Percentiles rank a stretch among this genome's conserved stretches.
These are phyloP conservation scores for Ascosphaera apis DNA, from an alignment of 2,329 filamentous ascomycete genomes.

Conservation along the genomic window DNA sequence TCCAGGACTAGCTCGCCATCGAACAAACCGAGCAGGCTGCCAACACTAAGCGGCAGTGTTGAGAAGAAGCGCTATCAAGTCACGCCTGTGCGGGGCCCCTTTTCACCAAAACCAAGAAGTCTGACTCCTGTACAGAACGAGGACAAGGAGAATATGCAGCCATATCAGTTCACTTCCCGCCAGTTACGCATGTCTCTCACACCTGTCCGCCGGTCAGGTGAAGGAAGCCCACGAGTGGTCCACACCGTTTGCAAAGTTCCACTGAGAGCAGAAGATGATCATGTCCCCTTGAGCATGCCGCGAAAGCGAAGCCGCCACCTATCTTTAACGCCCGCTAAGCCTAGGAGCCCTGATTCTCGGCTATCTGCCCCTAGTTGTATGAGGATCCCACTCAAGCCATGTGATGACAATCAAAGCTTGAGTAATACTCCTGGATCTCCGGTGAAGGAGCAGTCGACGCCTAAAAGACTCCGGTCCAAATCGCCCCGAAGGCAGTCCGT, in stretches of 20 bases:
- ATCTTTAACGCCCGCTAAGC: conserved; percentile 21
- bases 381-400: conserved; percentile 3
- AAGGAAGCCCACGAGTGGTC: conserved; percentile 26
- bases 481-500: conserved; percentile 9
- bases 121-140: background rate
- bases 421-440: conserved; percentile 2
- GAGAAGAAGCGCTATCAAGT: background rate
- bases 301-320: conserved; percentile 28
- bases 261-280: conserved; percentile 38
- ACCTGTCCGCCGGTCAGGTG: background rate
- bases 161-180: background rate
- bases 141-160: background rate
- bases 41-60: background rate
- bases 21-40: background rate
- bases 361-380: conserved; percentile 7
- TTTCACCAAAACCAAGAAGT: background rate
- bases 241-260: conserved; percentile 60
- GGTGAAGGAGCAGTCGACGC: conserved; percentile 5
- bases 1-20: background rate
- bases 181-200: background rate
- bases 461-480: conserved; percentile 9
- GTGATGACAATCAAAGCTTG: background rate
- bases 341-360: conserved; percentile 11
- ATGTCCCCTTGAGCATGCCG: conserved; percentile 23
- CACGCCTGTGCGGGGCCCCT: background rate